Conservation (phyloP, 2,329 filamentous ascomycete genomes). For the Venturia oleaginea region DNA sequence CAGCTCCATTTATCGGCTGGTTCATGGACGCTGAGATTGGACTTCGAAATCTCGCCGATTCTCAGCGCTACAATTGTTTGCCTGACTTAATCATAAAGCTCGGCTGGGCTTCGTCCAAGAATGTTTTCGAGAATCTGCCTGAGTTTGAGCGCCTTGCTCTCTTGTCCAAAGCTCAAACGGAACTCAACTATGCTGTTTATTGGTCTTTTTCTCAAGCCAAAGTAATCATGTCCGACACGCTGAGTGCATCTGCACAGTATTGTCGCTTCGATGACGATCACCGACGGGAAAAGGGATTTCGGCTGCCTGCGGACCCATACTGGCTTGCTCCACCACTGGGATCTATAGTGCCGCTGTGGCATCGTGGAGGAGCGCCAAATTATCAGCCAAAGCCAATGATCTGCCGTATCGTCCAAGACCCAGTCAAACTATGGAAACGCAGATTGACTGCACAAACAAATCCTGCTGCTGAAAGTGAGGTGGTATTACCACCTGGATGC, state of each 20-base stretch:
- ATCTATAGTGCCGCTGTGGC: conserved; percentile 22
- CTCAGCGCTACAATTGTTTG: conserved; percentile 22
- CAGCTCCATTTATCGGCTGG: conserved; percentile 24
- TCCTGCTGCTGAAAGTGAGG: neutral
- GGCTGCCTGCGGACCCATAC: conserved; percentile 21
- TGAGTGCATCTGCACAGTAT: conserved; percentile 22
- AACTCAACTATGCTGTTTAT: conserved; percentile 23
- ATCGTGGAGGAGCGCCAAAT: conserved; percentile 22
- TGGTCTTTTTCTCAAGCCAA: conserved; percentile 20
- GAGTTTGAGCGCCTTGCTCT: conserved; percentile 19
- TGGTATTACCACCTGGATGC: neutral
- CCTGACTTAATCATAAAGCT: conserved; percentile 19
- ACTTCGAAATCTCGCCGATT: conserved; percentile 22
- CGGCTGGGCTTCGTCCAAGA: neutral
- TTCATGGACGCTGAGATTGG: conserved; percentile 27
- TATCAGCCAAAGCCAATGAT: conserved; percentile 26
- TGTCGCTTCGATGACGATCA: conserved; percentile 21
- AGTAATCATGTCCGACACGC: conserved; percentile 20
- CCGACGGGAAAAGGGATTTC: conserved; percentile 18
- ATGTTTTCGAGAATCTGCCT: conserved; percentile 19
- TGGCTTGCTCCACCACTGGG: conserved; percentile 23
- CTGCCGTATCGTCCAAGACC: conserved; percentile 21
- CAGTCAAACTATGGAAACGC: conserved; percentile 21
- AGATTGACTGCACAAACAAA: conserved; percentile 6
- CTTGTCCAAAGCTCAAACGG: conserved; percentile 20